These are phyloP conservation scores for Acer campestre DNA, from an alignment of 345 rosid genomes.

Conservation along the genomic window DNA sequence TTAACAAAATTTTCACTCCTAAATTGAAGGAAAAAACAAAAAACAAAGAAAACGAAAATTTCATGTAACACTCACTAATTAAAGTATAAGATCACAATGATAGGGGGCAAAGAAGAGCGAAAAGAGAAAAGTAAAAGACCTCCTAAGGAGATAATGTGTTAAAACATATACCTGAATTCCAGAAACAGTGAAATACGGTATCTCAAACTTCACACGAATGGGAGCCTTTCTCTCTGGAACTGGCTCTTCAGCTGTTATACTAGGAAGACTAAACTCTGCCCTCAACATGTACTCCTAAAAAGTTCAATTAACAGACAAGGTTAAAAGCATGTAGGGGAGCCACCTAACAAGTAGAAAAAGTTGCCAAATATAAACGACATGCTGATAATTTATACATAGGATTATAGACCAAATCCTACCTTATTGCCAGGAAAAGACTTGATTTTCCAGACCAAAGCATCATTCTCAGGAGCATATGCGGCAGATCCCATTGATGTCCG, in stretches of 20 bases:
- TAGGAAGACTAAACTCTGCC: slow-evolving; percentile 82
- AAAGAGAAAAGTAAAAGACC: neutral
- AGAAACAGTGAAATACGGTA: slow-evolving; percentile 83
- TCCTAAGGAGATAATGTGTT: neutral
- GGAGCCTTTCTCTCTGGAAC: slow-evolving; percentile 80
- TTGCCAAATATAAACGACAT: neutral
- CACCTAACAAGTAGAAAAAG: neutral
- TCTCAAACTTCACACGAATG: slow-evolving; percentile 76
- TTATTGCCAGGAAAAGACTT: slow-evolving; percentile 73
- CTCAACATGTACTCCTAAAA: slow-evolving; percentile 72
- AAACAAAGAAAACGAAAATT: neutral
- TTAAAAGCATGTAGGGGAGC: neutral
- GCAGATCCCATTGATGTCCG: slow-evolving; percentile 83
- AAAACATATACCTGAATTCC: slow-evolving; percentile 65
- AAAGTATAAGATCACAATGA: neutral
- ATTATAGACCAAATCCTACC: slow-evolving; percentile 32
- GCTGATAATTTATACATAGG: too few relatives aligned
- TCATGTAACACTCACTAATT: neutral
- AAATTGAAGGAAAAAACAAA: neutral
- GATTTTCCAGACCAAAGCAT: slow-evolving; percentile 78
- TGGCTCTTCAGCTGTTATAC: slow-evolving; percentile 73
- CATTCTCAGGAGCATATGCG: slow-evolving; percentile 75
- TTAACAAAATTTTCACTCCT: neutral
- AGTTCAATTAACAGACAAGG: slow-evolving; percentile 10
- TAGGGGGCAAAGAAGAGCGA: neutral